Evolutionary conservation across 2,329 filamentous ascomycete genomes (phyloP).

Genomic region (Ilyonectria robusta): DNA sequence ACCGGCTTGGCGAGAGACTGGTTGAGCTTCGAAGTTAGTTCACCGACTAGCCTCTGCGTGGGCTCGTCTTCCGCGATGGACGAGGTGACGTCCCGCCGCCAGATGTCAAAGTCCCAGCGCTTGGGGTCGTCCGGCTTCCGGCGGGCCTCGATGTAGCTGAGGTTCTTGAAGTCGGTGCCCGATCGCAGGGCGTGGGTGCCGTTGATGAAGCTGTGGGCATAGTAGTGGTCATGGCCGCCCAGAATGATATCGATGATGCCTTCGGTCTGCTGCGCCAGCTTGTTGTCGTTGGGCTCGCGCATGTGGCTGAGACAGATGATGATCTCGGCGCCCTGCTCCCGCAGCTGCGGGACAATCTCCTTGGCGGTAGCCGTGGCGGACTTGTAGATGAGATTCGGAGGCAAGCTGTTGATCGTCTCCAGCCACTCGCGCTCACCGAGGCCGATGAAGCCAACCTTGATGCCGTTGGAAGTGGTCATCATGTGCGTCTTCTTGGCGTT

Average conservation of each 20-base stretch:
- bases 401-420: slow-evolving; percentile 88
- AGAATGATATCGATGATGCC: slow-evolving; percentile 88
- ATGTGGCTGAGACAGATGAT: slow-evolving; percentile 88
- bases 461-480: slow-evolving; percentile 83
- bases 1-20: slow-evolving; percentile 85
- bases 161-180: slow-evolving; percentile 91
- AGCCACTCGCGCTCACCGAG: slow-evolving; percentile 92
- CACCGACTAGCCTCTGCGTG: slow-evolving; percentile 74
- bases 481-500: slow-evolving; percentile 83
- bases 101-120: slow-evolving; percentile 85
- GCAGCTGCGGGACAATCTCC: slow-evolving; percentile 80
- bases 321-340: slow-evolving; percentile 84
- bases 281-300: slow-evolving; percentile 90
- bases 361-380: slow-evolving; percentile 83
- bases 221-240: slow-evolving; percentile 92
- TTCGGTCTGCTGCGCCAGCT: slow-evolving; percentile 81
- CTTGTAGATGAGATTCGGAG: slow-evolving; percentile 85
- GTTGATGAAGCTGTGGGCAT: slow-evolving; percentile 82
- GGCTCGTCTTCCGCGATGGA: slow-evolving; percentile 74
- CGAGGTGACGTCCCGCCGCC: slow-evolving; percentile 79
- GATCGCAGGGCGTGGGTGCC: slow-evolving; percentile 88
- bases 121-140: slow-evolving; percentile 60
- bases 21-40: slow-evolving; percentile 80
- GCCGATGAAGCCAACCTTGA: slow-evolving; percentile 89
- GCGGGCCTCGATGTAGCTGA: slow-evolving; percentile 88